Evolutionary conservation across 352 stramenopile genomes (phyloP), one percentile per base, ranked within the genome.

Genomic region (Pythium guiyangense): DNA sequence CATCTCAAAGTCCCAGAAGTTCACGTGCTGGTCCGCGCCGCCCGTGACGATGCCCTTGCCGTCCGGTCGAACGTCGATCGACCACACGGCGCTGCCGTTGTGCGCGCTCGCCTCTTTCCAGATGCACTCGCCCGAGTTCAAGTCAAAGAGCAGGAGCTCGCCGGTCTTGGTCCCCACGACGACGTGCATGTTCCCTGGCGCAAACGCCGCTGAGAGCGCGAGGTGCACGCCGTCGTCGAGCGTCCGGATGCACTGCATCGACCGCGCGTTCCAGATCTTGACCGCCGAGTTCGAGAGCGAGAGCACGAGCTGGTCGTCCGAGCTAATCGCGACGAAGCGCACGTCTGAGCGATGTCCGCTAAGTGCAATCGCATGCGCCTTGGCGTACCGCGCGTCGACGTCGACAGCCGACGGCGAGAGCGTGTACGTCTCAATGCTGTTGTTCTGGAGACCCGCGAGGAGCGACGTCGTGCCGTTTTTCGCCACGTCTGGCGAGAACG

Each of bases 1-100:
- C 63, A 97, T 90, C 71, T 99, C 95, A 62, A 99, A 93, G 62
- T 98, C 89, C 97, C 97, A 99, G 67, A 99, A 99, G 76, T 99
- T 99, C 11, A 99, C 97, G 53, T 89, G 82, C 64, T 99, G 96
- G 64, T 99, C 97, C 10, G 97, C 96, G 45, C 92, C 96, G 50
- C 96, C 97, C 22, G 97, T 98, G 37, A 97, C 90, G 47, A 99
- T 85, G 8, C 88, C 92, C 55, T 95, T 93, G 15, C 80, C 84
- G 45, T 97, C 87, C 9, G 88, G 84, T 46, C 96, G 81, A 37
- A 99, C 79, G 63, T 98, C 97, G 37, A 99, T 88, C 20, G 86
- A 97, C 96, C 96, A 99, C 49, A 99, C 91, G 4, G 96, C 94
- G 52, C 88, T 96, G 51, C 95, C 89, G 57, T 99, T 88, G 69